A percentile compares a stretch with the other conserved stretches of the same genome.
Evolutionary conservation across 768 basidiomycete genomes (phyloP).

Genomic region (Psilocybe cyanescens): DNA sequence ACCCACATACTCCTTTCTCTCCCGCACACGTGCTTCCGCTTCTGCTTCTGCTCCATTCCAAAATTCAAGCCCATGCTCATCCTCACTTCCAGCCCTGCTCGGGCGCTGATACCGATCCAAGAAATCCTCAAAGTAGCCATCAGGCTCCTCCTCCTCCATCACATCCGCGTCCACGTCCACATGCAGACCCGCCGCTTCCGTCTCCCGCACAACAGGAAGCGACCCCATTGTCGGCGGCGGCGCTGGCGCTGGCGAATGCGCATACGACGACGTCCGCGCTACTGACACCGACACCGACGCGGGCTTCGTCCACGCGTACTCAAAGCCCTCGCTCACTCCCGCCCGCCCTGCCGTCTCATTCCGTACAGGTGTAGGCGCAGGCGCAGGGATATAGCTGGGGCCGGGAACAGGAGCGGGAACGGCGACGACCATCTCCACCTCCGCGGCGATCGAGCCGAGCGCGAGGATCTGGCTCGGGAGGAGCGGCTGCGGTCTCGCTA

Average conservation of each 20-base stretch:
- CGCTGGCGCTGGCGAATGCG: too few relatives aligned
- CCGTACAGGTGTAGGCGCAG: not conserved
- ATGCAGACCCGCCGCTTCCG: not conserved
- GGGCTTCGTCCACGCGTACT: not conserved
- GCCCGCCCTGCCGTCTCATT: not conserved
- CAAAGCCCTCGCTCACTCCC: not conserved
- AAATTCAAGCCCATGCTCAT: constrained; percentile 4
- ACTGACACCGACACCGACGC: not conserved
- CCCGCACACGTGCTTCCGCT: not conserved
- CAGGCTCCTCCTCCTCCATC: not conserved
- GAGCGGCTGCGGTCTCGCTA: constrained; percentile 19
- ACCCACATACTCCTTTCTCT: not conserved
- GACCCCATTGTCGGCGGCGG: too few relatives aligned
- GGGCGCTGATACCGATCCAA: constrained; percentile 13
- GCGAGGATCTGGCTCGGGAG: constrained; percentile 26
- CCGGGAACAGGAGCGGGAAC: not conserved
- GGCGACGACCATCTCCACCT: constrained; percentile 23
- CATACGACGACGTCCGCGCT: not conserved
- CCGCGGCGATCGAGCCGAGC: constrained; percentile 21
- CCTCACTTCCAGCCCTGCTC: constrained; percentile 14
- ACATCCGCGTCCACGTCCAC: not conserved
- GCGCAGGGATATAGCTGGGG: too few relatives aligned
- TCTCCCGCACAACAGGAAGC: not conserved
- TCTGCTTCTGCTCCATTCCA: not conserved
- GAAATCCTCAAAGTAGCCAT: constrained; percentile 16